Evolutionary conservation across 768 basidiomycete species (phyloP).

Genomic region (Naematelia encephala): DNA sequence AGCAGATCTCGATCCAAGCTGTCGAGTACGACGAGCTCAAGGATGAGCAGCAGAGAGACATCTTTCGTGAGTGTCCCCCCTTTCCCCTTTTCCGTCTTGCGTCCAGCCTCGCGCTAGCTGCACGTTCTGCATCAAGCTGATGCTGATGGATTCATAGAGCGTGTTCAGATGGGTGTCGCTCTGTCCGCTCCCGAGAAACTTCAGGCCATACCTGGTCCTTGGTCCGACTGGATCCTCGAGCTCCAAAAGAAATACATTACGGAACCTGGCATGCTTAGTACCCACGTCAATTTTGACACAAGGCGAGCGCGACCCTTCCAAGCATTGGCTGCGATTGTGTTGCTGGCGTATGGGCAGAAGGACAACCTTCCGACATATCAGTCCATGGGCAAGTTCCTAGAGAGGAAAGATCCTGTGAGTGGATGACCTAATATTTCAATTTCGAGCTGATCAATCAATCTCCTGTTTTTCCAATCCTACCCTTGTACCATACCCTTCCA

Average conservation of each 20-base stretch:
- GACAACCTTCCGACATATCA: constrained; percentile 3
- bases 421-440: not conserved
- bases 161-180: constrained; percentile 75
- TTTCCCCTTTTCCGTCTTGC: not conserved
- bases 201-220: constrained; percentile 70
- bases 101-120: not conserved
- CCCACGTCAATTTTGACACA: constrained; percentile 62
- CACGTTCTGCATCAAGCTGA: constrained; percentile 1
- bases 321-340: constrained; percentile 66
- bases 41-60: constrained; percentile 65
- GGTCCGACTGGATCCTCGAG: constrained; percentile 64
- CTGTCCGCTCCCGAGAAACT: constrained; percentile 76
- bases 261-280: constrained; percentile 60
- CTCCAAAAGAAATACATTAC: constrained; percentile 61
- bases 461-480: not conserved
- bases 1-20: constrained; percentile 20
- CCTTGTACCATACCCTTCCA: not conserved
- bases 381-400: constrained; percentile 14
- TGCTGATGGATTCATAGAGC: constrained; percentile 32
- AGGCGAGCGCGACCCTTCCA: constrained; percentile 74
- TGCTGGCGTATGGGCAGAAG: constrained; percentile 6
- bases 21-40: constrained; percentile 66
- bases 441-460: not conserved
- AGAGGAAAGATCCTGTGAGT: constrained; percentile 28
- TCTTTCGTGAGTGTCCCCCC: constrained; percentile 50